Percentiles rank a stretch among this genome's conserved stretches.
Conservation (phyloP, 441 rosid species). For the Syzygium malaccense region DNA sequence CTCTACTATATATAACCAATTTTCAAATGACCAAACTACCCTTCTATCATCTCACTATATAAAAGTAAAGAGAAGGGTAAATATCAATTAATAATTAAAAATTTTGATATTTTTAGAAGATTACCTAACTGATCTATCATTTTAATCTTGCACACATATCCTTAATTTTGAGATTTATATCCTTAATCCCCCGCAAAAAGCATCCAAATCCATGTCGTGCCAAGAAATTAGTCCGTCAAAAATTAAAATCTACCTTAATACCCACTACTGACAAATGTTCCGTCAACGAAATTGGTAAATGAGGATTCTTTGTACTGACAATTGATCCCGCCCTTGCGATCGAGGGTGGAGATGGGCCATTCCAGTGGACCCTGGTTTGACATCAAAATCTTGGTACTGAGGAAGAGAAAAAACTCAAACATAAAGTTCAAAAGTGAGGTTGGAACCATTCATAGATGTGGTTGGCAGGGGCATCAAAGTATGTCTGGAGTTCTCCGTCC, state of each 20-base stretch:
- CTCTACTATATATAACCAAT: not conserved
- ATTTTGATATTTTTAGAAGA: no score
- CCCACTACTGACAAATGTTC: not conserved
- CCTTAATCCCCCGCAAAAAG: not conserved
- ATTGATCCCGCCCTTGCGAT: not conserved
- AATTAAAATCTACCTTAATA: not conserved
- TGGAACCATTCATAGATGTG: not conserved
- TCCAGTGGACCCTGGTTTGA: not conserved
- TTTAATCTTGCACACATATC: not conserved
- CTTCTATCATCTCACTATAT: not conserved
- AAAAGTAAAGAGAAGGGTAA: not conserved
- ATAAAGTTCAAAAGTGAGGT: not conserved
- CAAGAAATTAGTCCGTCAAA: not conserved
- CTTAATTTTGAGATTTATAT: not conserved
- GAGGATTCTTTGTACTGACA: no score
- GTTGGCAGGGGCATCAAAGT: not conserved
- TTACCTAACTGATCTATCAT: not conserved
- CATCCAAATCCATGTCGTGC: not conserved
- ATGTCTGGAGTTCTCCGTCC: not conserved
- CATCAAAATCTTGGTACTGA: not conserved
- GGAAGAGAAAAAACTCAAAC: not conserved
- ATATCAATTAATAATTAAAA: not conserved
- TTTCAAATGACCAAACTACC: not conserved
- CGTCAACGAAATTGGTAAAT: no score
- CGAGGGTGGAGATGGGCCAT: not conserved